phyloP scores from a whole-genome alignment of 495 filamentous ascomycete genomes.

The Apodospora peruviana region DNA sequence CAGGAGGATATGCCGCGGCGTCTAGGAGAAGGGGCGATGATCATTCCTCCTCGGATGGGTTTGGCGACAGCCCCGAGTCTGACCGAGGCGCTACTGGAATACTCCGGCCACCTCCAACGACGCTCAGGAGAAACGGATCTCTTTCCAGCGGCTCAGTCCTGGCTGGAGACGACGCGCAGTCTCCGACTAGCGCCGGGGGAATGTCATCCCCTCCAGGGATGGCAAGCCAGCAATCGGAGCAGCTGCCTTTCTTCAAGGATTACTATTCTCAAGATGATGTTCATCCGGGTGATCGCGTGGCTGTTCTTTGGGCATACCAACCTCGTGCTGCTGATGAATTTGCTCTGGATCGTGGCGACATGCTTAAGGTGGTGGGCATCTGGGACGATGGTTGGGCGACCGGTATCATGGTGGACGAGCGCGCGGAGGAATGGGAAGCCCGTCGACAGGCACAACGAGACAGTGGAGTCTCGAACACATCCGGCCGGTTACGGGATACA shows the following conservation, averaged over 20 bases:
- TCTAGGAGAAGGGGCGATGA: constrained; percentile 54
- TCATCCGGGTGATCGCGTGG: constrained; percentile 81
- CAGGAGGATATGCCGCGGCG: constrained; percentile 27
- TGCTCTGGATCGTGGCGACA: constrained; percentile 88
- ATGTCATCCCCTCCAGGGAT: constrained; percentile 79
- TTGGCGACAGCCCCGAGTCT: constrained; percentile 73
- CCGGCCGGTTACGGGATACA: constrained; percentile 50
- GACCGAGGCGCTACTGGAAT: constrained; percentile 51
- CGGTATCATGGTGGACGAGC: constrained; percentile 73
- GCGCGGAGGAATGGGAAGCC: constrained; percentile 82
- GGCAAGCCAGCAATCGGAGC: constrained; percentile 88
- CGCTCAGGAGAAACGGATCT: constrained; percentile 66
- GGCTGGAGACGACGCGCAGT: constrained; percentile 62
- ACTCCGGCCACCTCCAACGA: constrained; percentile 56
- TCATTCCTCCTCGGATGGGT: constrained; percentile 75
- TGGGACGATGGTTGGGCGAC: constrained; percentile 99
- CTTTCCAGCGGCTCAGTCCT: constrained; percentile 82
- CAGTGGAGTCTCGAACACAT: constrained; percentile 86
- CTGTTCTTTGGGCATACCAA: constrained; percentile 94
- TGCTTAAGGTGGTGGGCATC: constrained; percentile 97
- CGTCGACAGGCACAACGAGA: constrained; percentile 75
- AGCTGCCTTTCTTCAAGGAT: constrained; percentile 92
- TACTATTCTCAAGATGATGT: constrained; percentile 98
- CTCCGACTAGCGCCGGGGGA: constrained; percentile 69
- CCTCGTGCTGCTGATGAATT: constrained; percentile 93